Conservation (phyloP, 805 yeast genomes). For the Maudiozyma serrabonitensis region DNA sequence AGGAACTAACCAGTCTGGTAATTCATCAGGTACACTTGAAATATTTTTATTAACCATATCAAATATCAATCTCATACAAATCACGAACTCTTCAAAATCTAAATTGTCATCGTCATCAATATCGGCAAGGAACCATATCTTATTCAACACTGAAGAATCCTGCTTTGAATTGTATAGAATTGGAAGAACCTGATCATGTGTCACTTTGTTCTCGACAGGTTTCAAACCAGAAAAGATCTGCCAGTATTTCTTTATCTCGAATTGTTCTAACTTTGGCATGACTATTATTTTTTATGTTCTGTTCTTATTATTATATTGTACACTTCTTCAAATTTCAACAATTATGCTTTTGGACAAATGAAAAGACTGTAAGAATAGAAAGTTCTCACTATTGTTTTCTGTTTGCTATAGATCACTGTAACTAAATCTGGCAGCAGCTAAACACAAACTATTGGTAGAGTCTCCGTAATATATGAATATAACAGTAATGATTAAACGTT, state of each 20-base stretch:
- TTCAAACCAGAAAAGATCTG: slow-evolving; percentile 86
- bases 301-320: not conserved
- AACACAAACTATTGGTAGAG: no score
- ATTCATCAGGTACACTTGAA: slow-evolving; percentile 50
- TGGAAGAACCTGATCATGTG: slow-evolving; percentile 76
- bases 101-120: slow-evolving; percentile 84
- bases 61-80: slow-evolving; percentile 90
- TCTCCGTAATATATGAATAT: no score
- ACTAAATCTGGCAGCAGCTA: no score
- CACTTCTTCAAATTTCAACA: no score
- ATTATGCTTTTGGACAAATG: no score
- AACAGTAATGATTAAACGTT: no score
- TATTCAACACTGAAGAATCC: slow-evolving; percentile 63
- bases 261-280: slow-evolving; percentile 72
- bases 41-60: slow-evolving; percentile 74
- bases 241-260: slow-evolving; percentile 97
- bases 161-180: slow-evolving; percentile 85
- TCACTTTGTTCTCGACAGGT: slow-evolving; percentile 69
- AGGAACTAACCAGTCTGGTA: slow-evolving; percentile 92
- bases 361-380: no score
- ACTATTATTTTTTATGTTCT: not conserved
- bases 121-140: slow-evolving; percentile 87
- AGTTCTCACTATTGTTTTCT: no score
- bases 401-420: no score
- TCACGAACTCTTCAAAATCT: slow-evolving; percentile 96